These are phyloP conservation scores for Alloascoidea africana DNA, from an alignment of 805 yeast genomes.

Conservation along the genomic window DNA sequence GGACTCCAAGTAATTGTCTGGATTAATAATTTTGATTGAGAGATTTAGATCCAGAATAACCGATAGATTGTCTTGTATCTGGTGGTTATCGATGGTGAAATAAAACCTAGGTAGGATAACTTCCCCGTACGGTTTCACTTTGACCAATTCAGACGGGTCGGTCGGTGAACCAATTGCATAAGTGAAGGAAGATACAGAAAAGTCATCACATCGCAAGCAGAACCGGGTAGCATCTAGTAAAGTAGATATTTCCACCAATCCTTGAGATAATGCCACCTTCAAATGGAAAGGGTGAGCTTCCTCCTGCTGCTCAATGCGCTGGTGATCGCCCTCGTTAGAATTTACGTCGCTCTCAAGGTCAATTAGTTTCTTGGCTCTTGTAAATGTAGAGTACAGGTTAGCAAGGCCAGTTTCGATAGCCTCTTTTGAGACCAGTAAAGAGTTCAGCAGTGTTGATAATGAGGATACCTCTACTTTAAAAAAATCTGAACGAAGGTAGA, in stretches of 20 bases:
- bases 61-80: slow-evolving; percentile 22
- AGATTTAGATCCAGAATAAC: slow-evolving; percentile 31
- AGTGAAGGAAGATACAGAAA: slow-evolving; percentile 14
- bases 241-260: slow-evolving; percentile 23
- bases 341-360: neutral
- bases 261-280: slow-evolving; percentile 6
- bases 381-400: neutral
- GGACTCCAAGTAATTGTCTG: slow-evolving; percentile 13
- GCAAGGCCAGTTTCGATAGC: neutral
- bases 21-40: slow-evolving; percentile 26
- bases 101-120: slow-evolving; percentile 26
- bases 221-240: slow-evolving; percentile 18
- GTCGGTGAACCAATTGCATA: slow-evolving; percentile 11
- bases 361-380: neutral
- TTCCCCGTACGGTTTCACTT: slow-evolving; percentile 23
- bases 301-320: too few species aligned
- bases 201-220: slow-evolving; percentile 22
- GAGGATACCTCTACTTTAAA: neutral
- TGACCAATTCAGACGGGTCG: slow-evolving; percentile 2
- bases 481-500: neutral
- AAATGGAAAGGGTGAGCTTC: slow-evolving; percentile 5
- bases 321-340: neutral
- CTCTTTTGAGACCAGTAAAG: neutral
- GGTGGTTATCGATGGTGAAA: slow-evolving; percentile 22
- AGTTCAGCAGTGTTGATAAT: neutral